Evolutionary conservation across 768 basidiomycete genomes (phyloP), one percentile per base, ranked within the genome.

Genomic region (Lanmaoa pseudosensibilis): DNA sequence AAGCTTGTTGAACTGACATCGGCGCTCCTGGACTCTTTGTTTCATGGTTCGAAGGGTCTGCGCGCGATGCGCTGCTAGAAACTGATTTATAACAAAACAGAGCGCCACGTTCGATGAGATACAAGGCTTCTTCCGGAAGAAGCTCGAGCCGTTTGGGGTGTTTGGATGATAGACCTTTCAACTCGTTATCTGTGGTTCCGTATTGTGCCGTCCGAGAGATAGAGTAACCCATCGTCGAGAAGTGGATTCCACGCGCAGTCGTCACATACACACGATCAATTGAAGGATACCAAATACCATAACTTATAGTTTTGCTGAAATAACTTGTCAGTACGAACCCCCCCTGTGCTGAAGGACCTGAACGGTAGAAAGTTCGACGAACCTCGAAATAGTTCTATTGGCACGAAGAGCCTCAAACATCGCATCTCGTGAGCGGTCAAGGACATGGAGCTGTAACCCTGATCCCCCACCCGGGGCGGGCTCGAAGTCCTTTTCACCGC

Each of bases 401-500:
- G 87, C 83, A 40, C 82, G 78, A 55, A 99, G 72, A 1, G 94
- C 87, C 32, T 87, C 84, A 54, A 96, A 87, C 88, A 98, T 92
- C 2, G 96, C 97, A 47, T 80, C 75, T 52, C 96, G 76, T 45
- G 92, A 83, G 32, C 86, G 81, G 52, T 91, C 86, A 21, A 98
- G 80, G 57, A 92, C 83, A 73, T 92, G 88, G 27, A 84, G 73
- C 66, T 98, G 97, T 13, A 92, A 75, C 13, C 82, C 83, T 12
- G 91, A 87, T 7, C 88, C 90, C 11, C 83, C 68, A 10, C 76
- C 77, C 21, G 75, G 65, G 62, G 78, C 77, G 2, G 97, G 97
- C 69, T 98, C 96, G 62, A 94, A 98, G 61, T 98, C 95, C 69
- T 99, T 98, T 73, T 98, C 97, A 2, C 97, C 97, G 27, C 97